Conservation (phyloP, 1,284 basidiomycete genomes). For the Ustilago hordei region DNA sequence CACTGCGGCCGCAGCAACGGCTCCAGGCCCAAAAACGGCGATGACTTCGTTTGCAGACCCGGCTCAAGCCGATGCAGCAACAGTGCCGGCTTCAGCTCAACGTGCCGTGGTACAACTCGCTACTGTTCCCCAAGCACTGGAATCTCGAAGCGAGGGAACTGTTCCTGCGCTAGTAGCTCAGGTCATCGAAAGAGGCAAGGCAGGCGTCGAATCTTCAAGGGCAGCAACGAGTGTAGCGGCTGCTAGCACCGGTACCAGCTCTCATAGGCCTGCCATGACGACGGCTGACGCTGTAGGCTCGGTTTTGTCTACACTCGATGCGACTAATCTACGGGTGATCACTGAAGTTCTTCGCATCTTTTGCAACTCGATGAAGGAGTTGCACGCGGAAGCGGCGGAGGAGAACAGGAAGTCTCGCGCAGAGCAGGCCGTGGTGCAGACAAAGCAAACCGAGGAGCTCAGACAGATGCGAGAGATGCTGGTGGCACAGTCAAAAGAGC, state of each 20-base stretch:
- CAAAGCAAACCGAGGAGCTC: background rate
- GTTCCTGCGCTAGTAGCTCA: background rate
- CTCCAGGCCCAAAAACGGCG: background rate
- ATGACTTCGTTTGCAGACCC: background rate
- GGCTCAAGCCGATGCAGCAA: background rate
- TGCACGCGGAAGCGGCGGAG: conserved; percentile 2
- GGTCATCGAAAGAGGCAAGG: background rate
- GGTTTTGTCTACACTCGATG: conserved; percentile 14
- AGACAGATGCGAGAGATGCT: conserved; percentile 7
- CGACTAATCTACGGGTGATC: conserved; percentile 22
- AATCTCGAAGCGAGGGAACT: background rate
- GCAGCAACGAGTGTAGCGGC: conserved; percentile 13
- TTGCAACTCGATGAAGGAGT: conserved; percentile 19
- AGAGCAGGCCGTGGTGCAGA: conserved; percentile 4
- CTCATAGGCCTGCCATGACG: background rate
- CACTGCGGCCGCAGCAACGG: background rate
- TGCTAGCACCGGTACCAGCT: conserved; percentile 5
- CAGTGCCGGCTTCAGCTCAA: background rate
- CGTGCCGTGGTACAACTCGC: background rate
- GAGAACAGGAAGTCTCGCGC: conserved; percentile 3
- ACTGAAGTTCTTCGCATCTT: conserved; percentile 39
- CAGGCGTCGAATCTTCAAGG: background rate
- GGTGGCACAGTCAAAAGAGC: background rate
- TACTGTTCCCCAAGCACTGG: background rate
- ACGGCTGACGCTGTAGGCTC: conserved; percentile 1